Base-by-base conservation (phyloP, 2,329 filamentous ascomycete genomes). In the Pseudogymnoascus sp. region DNA sequence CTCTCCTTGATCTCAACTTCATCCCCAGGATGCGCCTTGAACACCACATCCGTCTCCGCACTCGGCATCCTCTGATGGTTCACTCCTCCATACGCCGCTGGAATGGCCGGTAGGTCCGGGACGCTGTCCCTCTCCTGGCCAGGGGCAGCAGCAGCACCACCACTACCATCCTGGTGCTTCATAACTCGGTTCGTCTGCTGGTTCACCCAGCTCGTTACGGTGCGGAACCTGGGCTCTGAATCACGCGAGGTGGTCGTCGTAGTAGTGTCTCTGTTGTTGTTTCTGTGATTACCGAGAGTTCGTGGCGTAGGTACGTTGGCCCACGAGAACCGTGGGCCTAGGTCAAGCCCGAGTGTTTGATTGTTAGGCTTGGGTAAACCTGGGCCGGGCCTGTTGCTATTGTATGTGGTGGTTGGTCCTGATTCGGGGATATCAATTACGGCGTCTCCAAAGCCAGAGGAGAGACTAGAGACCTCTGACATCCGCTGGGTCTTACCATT, bases 371-470 rank as follows among this genome's bases (percentile, higher is more conserved):
- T 26, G 1, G 33, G 38, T 13, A 10, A 13, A 11, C 19, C n/a
- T 31, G 35, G 33, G 19, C 17, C 35, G 26, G 53, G n/a, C 37
- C 35, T 60, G 65, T 63, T 7, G 33, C 21, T 59, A 17, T 65
- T 64, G 17, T 60, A 66, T 29, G 60, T 62, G 29, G 60, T 62
- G 29, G 33, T 62, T 13, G 65, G 63, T 23, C 56, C 29, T 72
- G 74, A 5, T 17, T 61, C 62, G 10, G 77, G 77, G 26, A 82
- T 72, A 33, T 83, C 78, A 29, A 86, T 83, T 50, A 86, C 82
- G 23, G 80, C 83, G 68, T 88, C 84, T 17, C 85, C 85, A 65
- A 87, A 87, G 6, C 84, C 85, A 0, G 85, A 88, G 0, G 85
- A 87, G 3, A 88, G 75, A 0, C 84, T 87, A 0, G 85, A 87